Base-by-base conservation (phyloP, 768 basidiomycete species). In the Serpula lacrymans region DNA sequence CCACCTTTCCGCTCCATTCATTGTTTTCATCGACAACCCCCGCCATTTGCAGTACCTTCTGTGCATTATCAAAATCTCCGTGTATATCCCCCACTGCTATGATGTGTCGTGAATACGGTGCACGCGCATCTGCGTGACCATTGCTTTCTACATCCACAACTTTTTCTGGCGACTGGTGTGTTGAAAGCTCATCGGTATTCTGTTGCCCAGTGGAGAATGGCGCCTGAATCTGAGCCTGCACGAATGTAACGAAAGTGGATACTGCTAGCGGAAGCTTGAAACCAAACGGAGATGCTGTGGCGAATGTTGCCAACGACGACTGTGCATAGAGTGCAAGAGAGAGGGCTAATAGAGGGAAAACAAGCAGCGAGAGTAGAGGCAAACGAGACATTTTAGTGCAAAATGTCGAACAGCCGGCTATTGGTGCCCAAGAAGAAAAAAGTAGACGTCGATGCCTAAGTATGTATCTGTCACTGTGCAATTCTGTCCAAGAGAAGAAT, bases 21-120 rank as follows among this genome's bases (percentile, higher is more conserved):
- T 82, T 82, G 5, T 74, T 54, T 9, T 76, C 72, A 51, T 92
- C 81, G 3, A 85, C 78, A 4, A 97, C 83, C 1, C 73, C 72
- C 1, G 89, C 78, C 71, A 92, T 91, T 25, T 82, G 70, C 22
- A 98, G 69, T 16, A 97, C 91, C 29, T 70, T 74, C 48, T 75
- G 76, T 9, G 92, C 84, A 57, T 94, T 95, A 0, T 70, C 67
- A 21, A 88, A 54, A 65, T 96, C 92, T 0, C 95, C 93, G 51
- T 98, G 95, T 24, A 98, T 63, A 52, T 98, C 95, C 0, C 92
- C 93, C 0, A 96, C 84, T 9, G 90, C 93, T 0, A 95, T 80
- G 17, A 97, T 86, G 46, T 77, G 78, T 27, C 53, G 55, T 21
- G 53, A 41, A 43, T 63, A 67, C 23, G 54, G 53, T 16, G 63